These are phyloP conservation scores for Penstemon davidsonii DNA, from an alignment of 257 asterid genomes.

Conservation along the genomic window DNA sequence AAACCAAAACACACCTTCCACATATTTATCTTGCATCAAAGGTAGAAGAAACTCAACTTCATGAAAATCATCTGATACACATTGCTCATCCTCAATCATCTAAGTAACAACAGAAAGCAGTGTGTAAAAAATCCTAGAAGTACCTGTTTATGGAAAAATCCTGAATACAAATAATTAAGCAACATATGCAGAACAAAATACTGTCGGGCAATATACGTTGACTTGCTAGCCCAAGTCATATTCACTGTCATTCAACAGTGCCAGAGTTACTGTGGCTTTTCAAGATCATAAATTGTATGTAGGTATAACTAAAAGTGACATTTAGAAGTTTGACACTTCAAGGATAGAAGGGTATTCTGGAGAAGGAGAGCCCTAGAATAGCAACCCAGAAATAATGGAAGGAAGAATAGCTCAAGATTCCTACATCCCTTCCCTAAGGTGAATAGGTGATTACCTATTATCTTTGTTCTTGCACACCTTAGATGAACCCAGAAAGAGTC, in stretches of 20 bases:
- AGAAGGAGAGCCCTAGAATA: neutral
- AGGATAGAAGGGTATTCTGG: too few species aligned
- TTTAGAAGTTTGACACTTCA: too few species aligned
- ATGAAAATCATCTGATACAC: slow-evolving; percentile 56
- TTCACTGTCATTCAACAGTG: too few species aligned
- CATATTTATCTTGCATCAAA: slow-evolving; percentile 60
- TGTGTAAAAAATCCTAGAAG: slow-evolving; percentile 11
- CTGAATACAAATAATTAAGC: neutral
- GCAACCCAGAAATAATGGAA: slow-evolving; percentile 22
- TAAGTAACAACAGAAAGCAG: slow-evolving; percentile 31
- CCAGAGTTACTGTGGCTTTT: too few species aligned
- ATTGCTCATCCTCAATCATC: slow-evolving; percentile 69
- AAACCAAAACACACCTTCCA: slow-evolving; percentile 59
- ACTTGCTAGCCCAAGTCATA: too few species aligned
- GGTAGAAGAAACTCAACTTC: slow-evolving; percentile 92
- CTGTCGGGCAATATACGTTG: too few species aligned
- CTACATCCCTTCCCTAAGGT: slow-evolving; percentile 6
- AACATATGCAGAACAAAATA: neutral
- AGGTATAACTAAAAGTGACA: too few species aligned
- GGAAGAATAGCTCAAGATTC: slow-evolving; percentile 17
- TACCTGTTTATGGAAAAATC: slow-evolving; percentile 22
- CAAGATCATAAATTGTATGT: too few species aligned
- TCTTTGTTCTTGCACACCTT: neutral
- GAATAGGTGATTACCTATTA: neutral
- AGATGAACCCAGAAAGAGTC: neutral